These are phyloP conservation scores for Xerocomus cyaneibrunnescens DNA, from an alignment of 1,284 basidiomycete genomes.

Conservation along the genomic window DNA sequence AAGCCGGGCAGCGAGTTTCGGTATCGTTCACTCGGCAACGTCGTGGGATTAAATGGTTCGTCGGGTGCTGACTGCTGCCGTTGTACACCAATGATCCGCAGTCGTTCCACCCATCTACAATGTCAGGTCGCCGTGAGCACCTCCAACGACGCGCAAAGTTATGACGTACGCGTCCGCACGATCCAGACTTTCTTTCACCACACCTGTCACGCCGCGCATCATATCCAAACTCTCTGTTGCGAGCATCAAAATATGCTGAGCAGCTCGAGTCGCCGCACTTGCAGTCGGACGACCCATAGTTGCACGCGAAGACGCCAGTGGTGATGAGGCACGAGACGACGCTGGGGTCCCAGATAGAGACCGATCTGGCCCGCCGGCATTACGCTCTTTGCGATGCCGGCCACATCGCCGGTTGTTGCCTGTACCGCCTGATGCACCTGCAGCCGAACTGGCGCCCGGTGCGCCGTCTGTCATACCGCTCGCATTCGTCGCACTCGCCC, in stretches of 20 bases:
- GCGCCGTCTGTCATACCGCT: conserved; percentile 25
- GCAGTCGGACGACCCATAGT: conserved; percentile 44
- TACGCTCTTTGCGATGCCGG: conserved; percentile 31
- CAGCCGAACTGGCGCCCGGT: conserved; percentile 31
- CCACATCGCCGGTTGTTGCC: conserved; percentile 23
- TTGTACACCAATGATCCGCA: conserved; percentile 74
- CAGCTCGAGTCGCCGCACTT: conserved; percentile 64
- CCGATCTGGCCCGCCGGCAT: conserved; percentile 33
- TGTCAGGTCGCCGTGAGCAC: not conserved
- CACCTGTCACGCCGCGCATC: conserved; percentile 82
- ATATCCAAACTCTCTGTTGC: conserved; percentile 92
- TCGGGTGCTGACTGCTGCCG: conserved; percentile 38
- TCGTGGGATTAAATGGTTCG: conserved; percentile 14
- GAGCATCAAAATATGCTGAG: conserved; percentile 78
- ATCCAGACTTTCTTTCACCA: conserved; percentile 86
- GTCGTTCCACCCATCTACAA: conserved; percentile 73
- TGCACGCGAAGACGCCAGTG: conserved; percentile 27
- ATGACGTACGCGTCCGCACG: conserved; percentile 78
- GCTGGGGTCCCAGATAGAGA: conserved; percentile 30
- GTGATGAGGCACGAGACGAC: conserved; percentile 34
- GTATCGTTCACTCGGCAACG: conserved; percentile 6
- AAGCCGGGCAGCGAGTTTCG: conserved; percentile 28
- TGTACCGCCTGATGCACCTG: conserved; percentile 41
- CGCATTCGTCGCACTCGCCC: conserved; percentile 50
- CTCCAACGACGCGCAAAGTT: not conserved